These are phyloP conservation scores for Pyrenophora teres DNA, from an alignment of 2,329 filamentous ascomycete genomes.

Conservation along the genomic window DNA sequence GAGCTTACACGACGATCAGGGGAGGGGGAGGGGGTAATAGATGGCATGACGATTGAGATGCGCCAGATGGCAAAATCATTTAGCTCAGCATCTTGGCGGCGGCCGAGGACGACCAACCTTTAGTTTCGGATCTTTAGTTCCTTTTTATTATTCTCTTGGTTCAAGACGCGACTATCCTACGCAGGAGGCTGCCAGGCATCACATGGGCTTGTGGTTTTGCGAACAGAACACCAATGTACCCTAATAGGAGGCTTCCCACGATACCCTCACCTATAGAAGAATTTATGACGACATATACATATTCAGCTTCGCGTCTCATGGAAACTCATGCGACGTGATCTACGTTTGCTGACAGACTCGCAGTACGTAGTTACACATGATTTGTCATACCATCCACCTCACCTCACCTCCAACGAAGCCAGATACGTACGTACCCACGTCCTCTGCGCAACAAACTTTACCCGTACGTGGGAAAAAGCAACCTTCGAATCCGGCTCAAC, in stretches of 20 bases:
- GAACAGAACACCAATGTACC: constrained; percentile 9
- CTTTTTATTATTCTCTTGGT: too few species aligned
- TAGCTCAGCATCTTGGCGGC: neutral
- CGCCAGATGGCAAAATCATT: neutral
- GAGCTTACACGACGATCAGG: neutral
- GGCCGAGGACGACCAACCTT: neutral
- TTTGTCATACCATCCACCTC: too few species aligned
- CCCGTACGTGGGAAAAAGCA: too few species aligned
- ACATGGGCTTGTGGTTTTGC: constrained; percentile 1
- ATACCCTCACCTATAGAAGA: constrained; percentile 16
- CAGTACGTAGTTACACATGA: too few species aligned
- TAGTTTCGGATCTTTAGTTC: neutral
- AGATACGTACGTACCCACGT: too few species aligned
- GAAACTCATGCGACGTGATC: neutral
- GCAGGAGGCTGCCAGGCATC: neutral
- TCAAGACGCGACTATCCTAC: too few species aligned
- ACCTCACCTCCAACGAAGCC: too few species aligned
- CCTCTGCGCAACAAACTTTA: too few species aligned
- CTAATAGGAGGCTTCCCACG: constrained; percentile 11
- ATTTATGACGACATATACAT: constrained; percentile 8
- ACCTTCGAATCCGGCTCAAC: too few species aligned
- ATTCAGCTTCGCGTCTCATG: neutral
- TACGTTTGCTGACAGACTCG: too few species aligned
- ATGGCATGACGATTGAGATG: constrained; percentile 1
- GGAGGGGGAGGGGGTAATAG: neutral